A percentile compares a stretch with the other conserved stretches of the same genome.
phyloP scores from a whole-genome alignment of 1,139 yeast genomes.

The Blastobotrys raffinosifermentans region DNA sequence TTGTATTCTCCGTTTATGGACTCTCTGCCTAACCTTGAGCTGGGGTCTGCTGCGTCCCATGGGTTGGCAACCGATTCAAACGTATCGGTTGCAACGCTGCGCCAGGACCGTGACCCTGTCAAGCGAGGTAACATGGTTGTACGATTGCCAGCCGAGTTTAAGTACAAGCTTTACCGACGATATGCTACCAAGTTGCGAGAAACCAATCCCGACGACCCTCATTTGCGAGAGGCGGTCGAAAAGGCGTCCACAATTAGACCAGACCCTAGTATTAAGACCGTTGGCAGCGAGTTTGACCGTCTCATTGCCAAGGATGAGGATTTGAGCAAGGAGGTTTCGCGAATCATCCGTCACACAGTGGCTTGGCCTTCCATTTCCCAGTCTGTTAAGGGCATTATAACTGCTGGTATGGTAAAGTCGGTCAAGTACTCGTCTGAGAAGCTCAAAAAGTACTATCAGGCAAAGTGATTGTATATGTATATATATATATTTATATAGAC shows the following conservation, averaged over 20 bases:
- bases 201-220: constrained; percentile 8
- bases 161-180: constrained; percentile 40
- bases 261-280: constrained; percentile 3
- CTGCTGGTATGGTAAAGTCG: constrained; percentile 78
- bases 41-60: constrained; percentile 18
- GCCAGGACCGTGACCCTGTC: constrained; percentile 34
- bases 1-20: constrained; percentile 67
- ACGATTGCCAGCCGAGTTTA: constrained; percentile 49
- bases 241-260: constrained; percentile 4
- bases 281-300: constrained; percentile 31
- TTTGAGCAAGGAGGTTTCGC: constrained; percentile 38
- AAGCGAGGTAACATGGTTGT: constrained; percentile 36
- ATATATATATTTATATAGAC: no score
- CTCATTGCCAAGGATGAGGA: constrained; percentile 39
- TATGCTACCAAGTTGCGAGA: constrained; percentile 28
- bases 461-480: constrained; percentile 6
- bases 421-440: constrained; percentile 76
- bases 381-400: constrained; percentile 72
- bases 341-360: constrained; percentile 54
- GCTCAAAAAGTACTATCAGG: constrained; percentile 30
- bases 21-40: constrained; percentile 35
- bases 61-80: constrained; percentile 18
- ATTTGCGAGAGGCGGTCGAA: constrained; percentile 8
- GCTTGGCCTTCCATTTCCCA: constrained; percentile 67
- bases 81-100: constrained; percentile 27